A percentile compares a stretch with the other conserved stretches of the same genome.
Conservation (phyloP, 768 basidiomycete species). For the Tubosaeta brunneosetosa region DNA sequence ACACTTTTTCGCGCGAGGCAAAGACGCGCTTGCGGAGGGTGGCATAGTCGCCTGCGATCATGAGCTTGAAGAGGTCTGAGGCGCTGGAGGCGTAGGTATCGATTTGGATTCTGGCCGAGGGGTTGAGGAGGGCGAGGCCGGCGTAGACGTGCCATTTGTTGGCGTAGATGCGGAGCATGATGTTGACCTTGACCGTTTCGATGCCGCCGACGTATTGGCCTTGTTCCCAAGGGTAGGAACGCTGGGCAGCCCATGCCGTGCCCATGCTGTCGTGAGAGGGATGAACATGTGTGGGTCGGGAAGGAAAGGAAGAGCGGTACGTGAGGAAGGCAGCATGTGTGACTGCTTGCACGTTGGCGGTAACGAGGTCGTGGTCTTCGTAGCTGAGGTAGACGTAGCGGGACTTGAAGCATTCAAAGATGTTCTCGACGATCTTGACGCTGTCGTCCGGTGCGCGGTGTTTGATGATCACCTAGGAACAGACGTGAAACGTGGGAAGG, state of each 20-base stretch:
- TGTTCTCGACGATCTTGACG: slow-evolving; percentile 71
- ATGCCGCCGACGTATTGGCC: slow-evolving; percentile 95
- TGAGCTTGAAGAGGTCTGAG: slow-evolving; percentile 92
- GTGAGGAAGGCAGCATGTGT: slow-evolving; percentile 97
- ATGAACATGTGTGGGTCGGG: slow-evolving; percentile 5
- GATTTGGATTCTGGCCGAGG: slow-evolving; percentile 82
- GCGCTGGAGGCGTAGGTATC: slow-evolving; percentile 83
- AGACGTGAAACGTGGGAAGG: background rate
- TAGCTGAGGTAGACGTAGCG: slow-evolving; percentile 93
- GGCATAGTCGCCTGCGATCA: slow-evolving; percentile 59
- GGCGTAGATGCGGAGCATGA: slow-evolving; percentile 91
- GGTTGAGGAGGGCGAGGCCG: slow-evolving; percentile 96
- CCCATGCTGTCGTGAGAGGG: slow-evolving; percentile 70
- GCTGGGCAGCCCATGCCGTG: slow-evolving; percentile 81
- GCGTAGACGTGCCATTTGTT: slow-evolving; percentile 99
- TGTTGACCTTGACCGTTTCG: slow-evolving; percentile 95
- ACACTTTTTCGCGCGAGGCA: slow-evolving; percentile 71
- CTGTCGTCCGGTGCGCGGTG: slow-evolving; percentile 77
- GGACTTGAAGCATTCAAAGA: slow-evolving; percentile 74
- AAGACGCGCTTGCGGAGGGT: slow-evolving; percentile 69
- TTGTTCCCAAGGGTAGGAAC: slow-evolving; percentile 91
- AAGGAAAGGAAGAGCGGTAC: slow-evolving; percentile 39
- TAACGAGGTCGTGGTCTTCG: slow-evolving; percentile 93
- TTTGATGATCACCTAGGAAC: slow-evolving; percentile 74
- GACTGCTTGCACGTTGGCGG: slow-evolving; percentile 97